Evolutionary conservation across 1,284 basidiomycete species (phyloP).

Genomic region (Malassezia restricta): DNA sequence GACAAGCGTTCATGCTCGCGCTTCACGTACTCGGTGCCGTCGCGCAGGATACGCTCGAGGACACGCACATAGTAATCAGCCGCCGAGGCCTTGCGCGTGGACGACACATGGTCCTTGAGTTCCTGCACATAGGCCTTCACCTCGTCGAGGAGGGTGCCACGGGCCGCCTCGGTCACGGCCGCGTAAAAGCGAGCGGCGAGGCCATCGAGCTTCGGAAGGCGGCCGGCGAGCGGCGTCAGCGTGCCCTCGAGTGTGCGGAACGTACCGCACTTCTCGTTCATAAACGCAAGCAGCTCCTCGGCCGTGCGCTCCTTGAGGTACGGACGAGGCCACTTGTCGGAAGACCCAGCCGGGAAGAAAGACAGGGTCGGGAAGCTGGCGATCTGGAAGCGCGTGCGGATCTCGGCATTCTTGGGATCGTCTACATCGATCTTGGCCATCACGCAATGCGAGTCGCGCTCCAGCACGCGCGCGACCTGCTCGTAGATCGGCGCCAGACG

Average conservation of each 20-base stretch:
- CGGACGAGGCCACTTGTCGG: slow-evolving; percentile 51
- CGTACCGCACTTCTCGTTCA: slow-evolving; percentile 79
- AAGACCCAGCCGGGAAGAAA: slow-evolving; percentile 68
- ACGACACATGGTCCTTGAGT: slow-evolving; percentile 23
- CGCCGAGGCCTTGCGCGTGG: slow-evolving; percentile 43
- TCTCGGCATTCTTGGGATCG: slow-evolving; percentile 61
- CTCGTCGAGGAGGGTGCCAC: slow-evolving; percentile 55
- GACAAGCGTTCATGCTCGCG: slow-evolving; percentile 67
- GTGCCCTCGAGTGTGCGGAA: slow-evolving; percentile 68
- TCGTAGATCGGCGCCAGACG: slow-evolving; percentile 75
- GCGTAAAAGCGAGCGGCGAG: slow-evolving; percentile 67
- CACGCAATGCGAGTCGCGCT: slow-evolving; percentile 67
- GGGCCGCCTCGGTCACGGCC: slow-evolving; percentile 50
- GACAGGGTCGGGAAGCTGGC: slow-evolving; percentile 66
- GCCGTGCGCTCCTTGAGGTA: slow-evolving; percentile 63
- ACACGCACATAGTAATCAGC: slow-evolving; percentile 71
- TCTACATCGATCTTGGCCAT: slow-evolving; percentile 86
- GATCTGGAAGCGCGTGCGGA: slow-evolving; percentile 65
- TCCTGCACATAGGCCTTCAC: slow-evolving; percentile 47
- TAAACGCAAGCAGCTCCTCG: slow-evolving; percentile 54
- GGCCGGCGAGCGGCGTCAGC: slow-evolving; percentile 69
- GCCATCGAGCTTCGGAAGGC: slow-evolving; percentile 62
- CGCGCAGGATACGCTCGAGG: slow-evolving; percentile 73
- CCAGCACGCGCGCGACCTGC: slow-evolving; percentile 67
- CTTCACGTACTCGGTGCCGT: slow-evolving; percentile 61